A percentile compares a stretch with the other conserved stretches of the same genome.
Conservation (phyloP, 1,139 yeast species). For the Yamadazyma blattariae region DNA sequence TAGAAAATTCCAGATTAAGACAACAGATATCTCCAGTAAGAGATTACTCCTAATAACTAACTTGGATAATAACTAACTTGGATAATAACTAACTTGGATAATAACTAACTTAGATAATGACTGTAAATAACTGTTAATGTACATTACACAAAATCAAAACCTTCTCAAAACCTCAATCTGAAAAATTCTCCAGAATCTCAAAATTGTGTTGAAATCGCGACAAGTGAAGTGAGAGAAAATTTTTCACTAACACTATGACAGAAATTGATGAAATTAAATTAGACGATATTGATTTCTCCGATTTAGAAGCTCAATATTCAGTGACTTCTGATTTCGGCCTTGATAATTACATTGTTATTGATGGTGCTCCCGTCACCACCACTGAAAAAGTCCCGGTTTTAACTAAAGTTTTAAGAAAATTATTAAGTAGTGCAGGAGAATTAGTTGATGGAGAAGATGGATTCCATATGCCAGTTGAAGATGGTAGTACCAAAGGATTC, state of each 20-base stretch:
- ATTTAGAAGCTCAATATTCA: conserved; percentile 74
- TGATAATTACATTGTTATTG: conserved; percentile 82
- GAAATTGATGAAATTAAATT: conserved; percentile 31
- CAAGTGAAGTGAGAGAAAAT: neutral
- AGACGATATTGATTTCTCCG: conserved; percentile 79
- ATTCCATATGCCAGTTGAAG: conserved; percentile 77
- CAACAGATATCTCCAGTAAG: conserved; percentile 12
- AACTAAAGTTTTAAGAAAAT: conserved; percentile 79
- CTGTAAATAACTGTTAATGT: no score
- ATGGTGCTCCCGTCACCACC: conserved; percentile 96
- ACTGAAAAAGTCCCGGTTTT: conserved; percentile 82
- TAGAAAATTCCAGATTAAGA: conserved; percentile 47
- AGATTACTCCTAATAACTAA: no score
- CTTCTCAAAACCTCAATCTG: no score
- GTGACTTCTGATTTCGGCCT: conserved; percentile 60
- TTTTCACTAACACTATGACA: conserved; percentile 16
- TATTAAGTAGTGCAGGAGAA: conserved; percentile 68
- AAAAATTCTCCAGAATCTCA: no score
- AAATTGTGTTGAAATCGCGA: no score
- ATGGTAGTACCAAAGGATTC: conserved; percentile 82
- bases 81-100: no score
- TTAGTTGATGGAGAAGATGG: conserved; percentile 66
- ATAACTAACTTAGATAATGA: no score
- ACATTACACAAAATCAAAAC: no score
- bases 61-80: no score